phyloP scores from a whole-genome alignment of 352 stramenopile genomes.

The Albugo candida region DNA sequence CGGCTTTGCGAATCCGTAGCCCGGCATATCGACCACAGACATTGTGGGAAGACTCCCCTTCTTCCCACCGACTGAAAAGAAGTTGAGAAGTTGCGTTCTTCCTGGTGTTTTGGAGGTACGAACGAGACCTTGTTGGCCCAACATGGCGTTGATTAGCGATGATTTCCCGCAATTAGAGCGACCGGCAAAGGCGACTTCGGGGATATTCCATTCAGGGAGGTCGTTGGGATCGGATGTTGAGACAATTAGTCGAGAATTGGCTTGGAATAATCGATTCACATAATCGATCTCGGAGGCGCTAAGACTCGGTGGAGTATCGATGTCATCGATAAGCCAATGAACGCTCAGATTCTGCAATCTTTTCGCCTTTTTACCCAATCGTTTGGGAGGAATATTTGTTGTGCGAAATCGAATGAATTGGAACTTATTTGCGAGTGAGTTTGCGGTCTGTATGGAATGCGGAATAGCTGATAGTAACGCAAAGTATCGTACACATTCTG shows the following conservation, averaged over 20 bases:
- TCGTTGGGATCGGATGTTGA: constrained; percentile 29
- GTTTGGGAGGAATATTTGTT: too few species aligned
- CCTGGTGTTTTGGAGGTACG: constrained; percentile 75
- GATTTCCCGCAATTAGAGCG: constrained; percentile 81
- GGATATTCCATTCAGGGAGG: constrained; percentile 41
- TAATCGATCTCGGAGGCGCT: constrained; percentile 18
- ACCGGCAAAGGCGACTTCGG: constrained; percentile 70
- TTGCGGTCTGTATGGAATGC: too few species aligned
- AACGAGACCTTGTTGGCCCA: constrained; percentile 38
- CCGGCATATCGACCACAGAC: constrained; percentile 69
- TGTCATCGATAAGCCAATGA: too few species aligned
- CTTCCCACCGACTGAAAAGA: constrained; percentile 65
- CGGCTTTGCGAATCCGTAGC: constrained; percentile 69
- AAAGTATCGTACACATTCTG: too few species aligned
- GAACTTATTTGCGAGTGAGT: too few species aligned
- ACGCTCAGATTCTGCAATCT: too few species aligned
- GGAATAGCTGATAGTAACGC: too few species aligned
- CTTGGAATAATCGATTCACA: constrained; percentile 38
- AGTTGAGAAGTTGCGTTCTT: constrained; percentile 63
- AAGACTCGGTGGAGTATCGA: too few species aligned
- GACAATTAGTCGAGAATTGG: constrained; percentile 41
- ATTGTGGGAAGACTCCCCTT: constrained; percentile 40
- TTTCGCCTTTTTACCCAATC: too few species aligned
- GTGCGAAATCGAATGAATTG: too few species aligned
- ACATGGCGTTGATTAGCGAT: constrained; percentile 73